Evolutionary conservation across 78 protist genomes (phyloP).

Genomic region (Cavenderia fasciculata): DNA sequence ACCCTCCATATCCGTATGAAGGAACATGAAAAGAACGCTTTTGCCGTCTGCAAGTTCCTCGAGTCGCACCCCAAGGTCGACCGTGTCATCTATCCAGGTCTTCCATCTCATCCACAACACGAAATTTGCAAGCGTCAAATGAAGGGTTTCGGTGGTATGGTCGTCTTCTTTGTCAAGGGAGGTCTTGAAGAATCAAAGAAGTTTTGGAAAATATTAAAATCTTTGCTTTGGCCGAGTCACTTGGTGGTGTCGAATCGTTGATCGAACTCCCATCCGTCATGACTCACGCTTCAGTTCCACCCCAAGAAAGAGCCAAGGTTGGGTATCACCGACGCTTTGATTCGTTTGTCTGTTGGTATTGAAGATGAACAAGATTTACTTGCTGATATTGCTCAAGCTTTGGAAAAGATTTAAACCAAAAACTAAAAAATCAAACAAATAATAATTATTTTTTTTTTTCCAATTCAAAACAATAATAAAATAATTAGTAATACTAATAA

Average conservation of each 20-base stretch:
- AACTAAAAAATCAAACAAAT: no score
- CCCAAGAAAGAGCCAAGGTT: constrained; percentile 77
- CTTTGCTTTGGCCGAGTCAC: constrained; percentile 84
- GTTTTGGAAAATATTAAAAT: constrained; percentile 80
- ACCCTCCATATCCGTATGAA: constrained; percentile 92
- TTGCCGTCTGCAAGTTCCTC: constrained; percentile 80
- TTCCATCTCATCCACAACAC: constrained; percentile 89
- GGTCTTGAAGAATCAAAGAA: constrained; percentile 54
- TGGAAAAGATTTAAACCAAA: constrained; percentile 66
- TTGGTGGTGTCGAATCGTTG: constrained; percentile 89
- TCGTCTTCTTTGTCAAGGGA: constrained; percentile 83
- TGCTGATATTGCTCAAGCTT: constrained; percentile 75
- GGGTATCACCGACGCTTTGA: constrained; percentile 82
- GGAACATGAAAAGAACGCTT: constrained; percentile 84
- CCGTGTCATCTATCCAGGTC: constrained; percentile 91
- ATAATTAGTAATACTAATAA: no score
- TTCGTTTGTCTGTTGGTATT: constrained; percentile 84
- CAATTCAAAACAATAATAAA: no score
- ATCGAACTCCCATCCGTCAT: constrained; percentile 75
- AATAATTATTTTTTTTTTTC: no score
- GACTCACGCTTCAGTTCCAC: constrained; percentile 93
- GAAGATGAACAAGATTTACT: constrained; percentile 83
- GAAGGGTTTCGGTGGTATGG: constrained; percentile 83
- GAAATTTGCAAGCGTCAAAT: constrained; percentile 84
- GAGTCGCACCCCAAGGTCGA: constrained; percentile 82